phyloP scores from a whole-genome alignment of 352 stramenopile species.

The Globisporangium echinulatum region DNA sequence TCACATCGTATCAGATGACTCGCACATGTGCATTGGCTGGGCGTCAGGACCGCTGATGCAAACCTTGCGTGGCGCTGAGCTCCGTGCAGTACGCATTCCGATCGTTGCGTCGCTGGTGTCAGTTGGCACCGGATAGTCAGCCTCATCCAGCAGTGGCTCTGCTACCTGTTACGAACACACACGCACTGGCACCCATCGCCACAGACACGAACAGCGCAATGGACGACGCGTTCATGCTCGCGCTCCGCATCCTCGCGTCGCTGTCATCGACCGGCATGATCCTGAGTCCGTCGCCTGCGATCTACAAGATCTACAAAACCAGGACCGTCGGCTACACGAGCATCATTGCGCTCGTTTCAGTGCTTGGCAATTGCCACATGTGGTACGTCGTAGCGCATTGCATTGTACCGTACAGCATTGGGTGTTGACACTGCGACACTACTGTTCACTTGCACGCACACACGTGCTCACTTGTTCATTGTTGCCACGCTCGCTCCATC shows the following conservation, averaged over 20 bases:
- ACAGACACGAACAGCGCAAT: background rate
- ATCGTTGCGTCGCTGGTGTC: too few relatives aligned
- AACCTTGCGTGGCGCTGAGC: too few relatives aligned
- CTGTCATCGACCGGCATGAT: slow-evolving; percentile 30
- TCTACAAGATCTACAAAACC: slow-evolving; percentile 32
- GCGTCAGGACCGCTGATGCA: too few relatives aligned
- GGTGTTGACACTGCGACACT: background rate
- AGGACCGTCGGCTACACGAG: slow-evolving; percentile 28
- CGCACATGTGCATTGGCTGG: too few relatives aligned
- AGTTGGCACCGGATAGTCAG: too few relatives aligned
- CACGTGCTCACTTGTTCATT: background rate
- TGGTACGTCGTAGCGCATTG: slow-evolving; percentile 11
- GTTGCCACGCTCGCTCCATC: background rate
- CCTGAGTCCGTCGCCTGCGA: slow-evolving; percentile 26
- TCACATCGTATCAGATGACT: background rate
- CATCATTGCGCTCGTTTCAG: slow-evolving; percentile 29
- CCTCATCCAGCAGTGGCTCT: too few relatives aligned
- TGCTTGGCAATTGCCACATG: slow-evolving; percentile 35
- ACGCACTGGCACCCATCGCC: background rate
- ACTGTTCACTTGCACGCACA: background rate
- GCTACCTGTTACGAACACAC: background rate
- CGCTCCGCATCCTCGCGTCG: slow-evolving; percentile 17
- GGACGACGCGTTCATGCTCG: slow-evolving; percentile 6
- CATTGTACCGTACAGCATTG: background rate
- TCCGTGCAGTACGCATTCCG: too few relatives aligned